Conservation (phyloP, 257 asterid species). For the Oldenlandia corymbosa region DNA sequence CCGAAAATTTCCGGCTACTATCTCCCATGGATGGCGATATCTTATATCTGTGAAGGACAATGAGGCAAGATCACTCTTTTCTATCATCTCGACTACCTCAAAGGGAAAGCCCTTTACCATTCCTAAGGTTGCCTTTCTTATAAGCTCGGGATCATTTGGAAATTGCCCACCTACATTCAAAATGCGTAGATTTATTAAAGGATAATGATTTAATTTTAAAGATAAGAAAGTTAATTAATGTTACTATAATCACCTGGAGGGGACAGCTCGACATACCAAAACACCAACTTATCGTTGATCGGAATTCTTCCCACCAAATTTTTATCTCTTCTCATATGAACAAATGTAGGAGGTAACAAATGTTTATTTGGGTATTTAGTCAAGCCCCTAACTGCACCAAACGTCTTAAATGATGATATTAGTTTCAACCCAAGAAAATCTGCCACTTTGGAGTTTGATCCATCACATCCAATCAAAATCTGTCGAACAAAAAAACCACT, state of each 20-base stretch:
- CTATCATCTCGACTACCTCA: constrained; percentile 24
- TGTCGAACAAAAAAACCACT: too few relatives aligned
- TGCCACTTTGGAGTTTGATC: constrained; percentile 26
- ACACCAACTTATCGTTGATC: constrained; percentile 18
- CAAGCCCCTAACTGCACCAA: constrained; percentile 23
- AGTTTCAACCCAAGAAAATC: constrained; percentile 27
- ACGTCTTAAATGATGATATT: constrained; percentile 13
- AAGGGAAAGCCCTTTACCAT: constrained; percentile 16
- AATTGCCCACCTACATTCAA: constrained; percentile 11
- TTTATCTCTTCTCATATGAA: constrained; percentile 20
- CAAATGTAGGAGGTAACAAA: constrained; percentile 14
- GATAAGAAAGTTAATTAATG: too few relatives aligned
- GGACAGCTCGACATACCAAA: constrained; percentile 26
- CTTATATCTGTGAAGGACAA: constrained; percentile 25
- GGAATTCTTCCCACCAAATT: constrained; percentile 25
- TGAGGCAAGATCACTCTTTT: constrained; percentile 16
- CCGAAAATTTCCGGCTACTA: constrained; percentile 18
- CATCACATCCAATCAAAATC: constrained; percentile 36
- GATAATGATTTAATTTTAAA: too few relatives aligned
- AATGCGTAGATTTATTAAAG: too few relatives aligned
- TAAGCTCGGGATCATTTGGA: constrained; percentile 20
- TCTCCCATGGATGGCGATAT: constrained; percentile 36
- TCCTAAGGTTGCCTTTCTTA: constrained; percentile 17
- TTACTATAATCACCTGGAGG: background rate
- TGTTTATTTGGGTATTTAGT: constrained; percentile 30